Evolutionary conservation across 306 rosid genomes (phyloP), one percentile per base, ranked within the genome.

Genomic region (Cyclanthera cordifolia): DNA sequence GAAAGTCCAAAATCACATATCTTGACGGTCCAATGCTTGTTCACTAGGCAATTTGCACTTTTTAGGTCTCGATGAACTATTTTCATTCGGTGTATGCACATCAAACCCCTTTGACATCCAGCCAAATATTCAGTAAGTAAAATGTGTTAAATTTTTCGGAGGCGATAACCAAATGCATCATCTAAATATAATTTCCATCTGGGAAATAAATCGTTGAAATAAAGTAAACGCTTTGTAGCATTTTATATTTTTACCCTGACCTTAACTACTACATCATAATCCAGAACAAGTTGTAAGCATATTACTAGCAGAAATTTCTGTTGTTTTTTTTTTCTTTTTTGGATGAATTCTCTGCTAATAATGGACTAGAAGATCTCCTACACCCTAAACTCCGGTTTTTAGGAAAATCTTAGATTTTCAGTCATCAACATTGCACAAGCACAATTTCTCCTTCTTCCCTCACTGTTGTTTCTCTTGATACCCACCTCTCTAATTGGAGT

Each of bases 1-100:
- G 99, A 94, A 68, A 94, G 97, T 75, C 99, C 99, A 76, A 94
- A 94, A 82, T 94, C 99, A 77, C 99, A 94, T 61, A 94, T 86
- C 86, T 94, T 94, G 72, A 93, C 95, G 0, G 90, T 78, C 91
- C 85, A 93, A 69, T 90, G 97, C 81, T 93, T 93, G 73, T 93
- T 88, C 82, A 93, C 99, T 4, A 93, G 91, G 77, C 97, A 93
- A 64, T 93, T 93, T 61, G 99, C 99, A 75, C 94, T 93, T 76
- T 93, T 93, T 45, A 93, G 75, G 78, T 93, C 99, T 13, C 96
- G 95, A 76, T 93, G 99, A 78, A 85, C 89, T 58, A 93, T 81
- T 84, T 93, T 93, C 99, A 93, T 93, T 52, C 99, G 88, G 71
- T 93, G 99, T 74, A 93, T 77, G 81, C 97, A 90, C 97, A 93